These are phyloP conservation scores for Pseudopyricularia javanii DNA, from an alignment of 2,329 filamentous ascomycete genomes.

Conservation along the genomic window DNA sequence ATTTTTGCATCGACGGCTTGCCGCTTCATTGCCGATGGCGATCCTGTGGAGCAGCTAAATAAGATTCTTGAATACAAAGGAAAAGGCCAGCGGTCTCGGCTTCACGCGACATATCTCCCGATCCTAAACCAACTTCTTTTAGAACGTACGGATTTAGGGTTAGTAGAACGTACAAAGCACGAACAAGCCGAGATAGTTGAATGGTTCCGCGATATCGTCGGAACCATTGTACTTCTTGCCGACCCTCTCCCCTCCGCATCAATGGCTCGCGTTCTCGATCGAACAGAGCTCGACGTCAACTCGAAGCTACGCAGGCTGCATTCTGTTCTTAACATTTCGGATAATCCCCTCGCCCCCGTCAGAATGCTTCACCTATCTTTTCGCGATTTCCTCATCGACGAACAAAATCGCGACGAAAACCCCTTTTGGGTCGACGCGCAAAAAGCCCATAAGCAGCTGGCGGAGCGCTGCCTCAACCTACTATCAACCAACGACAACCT, in stretches of 20 bases:
- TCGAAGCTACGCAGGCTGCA: background rate
- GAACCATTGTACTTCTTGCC: conserved; percentile 16
- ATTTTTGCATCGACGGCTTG: background rate
- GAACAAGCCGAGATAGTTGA: conserved; percentile 5
- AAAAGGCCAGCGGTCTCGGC: background rate
- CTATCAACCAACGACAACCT: conserved; percentile 15
- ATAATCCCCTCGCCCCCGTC: conserved; percentile 10
- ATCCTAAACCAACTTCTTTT: background rate
- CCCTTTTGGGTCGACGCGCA: conserved; percentile 23
- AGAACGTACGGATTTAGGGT: background rate
- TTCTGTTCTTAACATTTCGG: background rate
- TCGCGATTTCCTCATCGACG: conserved; percentile 22
- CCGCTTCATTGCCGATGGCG: background rate
- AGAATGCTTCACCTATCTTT: conserved; percentile 22
- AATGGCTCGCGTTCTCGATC: conserved; percentile 11
- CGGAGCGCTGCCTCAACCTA: conserved; percentile 20
- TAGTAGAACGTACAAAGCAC: background rate
- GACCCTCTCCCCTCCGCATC: conserved; percentile 15
- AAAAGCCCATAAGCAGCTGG: conserved; percentile 16
- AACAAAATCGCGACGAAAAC: conserved; percentile 11
- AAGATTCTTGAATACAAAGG: background rate
- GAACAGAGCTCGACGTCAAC: background rate
- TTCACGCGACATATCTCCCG: background rate
- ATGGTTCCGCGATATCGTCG: conserved; percentile 16
- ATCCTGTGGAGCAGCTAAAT: background rate